These are phyloP conservation scores for Cardamine chenopodiifolia DNA, from an alignment of 345 rosid genomes.

Conservation along the genomic window DNA sequence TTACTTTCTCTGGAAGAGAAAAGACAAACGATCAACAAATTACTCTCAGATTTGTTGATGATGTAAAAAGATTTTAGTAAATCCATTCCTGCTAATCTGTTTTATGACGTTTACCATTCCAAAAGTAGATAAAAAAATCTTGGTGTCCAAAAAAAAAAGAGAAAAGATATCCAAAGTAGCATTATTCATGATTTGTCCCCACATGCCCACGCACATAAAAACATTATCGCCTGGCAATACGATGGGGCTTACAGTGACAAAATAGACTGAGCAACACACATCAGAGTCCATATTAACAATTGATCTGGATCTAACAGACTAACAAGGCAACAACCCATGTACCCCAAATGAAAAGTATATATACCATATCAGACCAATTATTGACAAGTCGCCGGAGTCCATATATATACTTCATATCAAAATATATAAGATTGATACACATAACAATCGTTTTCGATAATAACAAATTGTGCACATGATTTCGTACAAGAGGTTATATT, in stretches of 20 bases:
- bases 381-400: not conserved
- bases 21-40: not conserved
- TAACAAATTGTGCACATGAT: constrained; percentile 21
- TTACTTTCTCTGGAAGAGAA: not conserved
- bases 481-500: constrained; percentile 19
- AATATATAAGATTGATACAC: not conserved
- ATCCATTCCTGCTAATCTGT: not conserved
- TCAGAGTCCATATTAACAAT: constrained; percentile 12
- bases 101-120: not conserved
- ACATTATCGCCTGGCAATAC: not conserved
- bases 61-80: not conserved
- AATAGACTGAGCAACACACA: not conserved
- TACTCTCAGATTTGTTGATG: not conserved
- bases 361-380: not conserved
- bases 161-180: not conserved
- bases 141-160: not conserved
- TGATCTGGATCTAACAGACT: not conserved
- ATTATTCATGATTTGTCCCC: constrained; percentile 15
- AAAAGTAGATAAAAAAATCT: not conserved
- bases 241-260: constrained; percentile 6
- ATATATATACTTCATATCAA: not conserved
- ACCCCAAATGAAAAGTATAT: not conserved
- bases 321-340: not conserved
- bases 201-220: constrained; percentile 3
- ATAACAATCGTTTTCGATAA: not conserved